Percentiles rank a stretch among this genome's conserved stretches.
phyloP scores from a whole-genome alignment of 1,284 basidiomycete species.

The Exsudoporus floridanus region DNA sequence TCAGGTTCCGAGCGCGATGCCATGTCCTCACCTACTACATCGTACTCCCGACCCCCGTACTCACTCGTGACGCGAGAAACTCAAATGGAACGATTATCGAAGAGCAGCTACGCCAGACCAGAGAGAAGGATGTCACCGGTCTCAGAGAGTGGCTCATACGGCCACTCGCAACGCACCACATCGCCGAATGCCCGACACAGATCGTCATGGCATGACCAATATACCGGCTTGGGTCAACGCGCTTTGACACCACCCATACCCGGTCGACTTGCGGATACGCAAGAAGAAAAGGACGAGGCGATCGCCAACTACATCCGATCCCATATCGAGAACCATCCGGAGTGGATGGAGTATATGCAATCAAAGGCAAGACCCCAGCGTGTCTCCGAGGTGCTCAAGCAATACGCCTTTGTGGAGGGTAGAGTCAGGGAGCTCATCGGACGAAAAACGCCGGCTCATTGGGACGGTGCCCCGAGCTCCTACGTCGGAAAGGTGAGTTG shows the following conservation, averaged over 20 bases:
- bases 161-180: constrained; percentile 14
- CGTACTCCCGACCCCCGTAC: constrained; percentile 6
- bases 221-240: constrained; percentile 4
- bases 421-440: constrained; percentile 45
- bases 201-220: not conserved
- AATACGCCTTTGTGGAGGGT: constrained; percentile 48
- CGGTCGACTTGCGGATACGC: constrained; percentile 34
- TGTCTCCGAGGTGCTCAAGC: constrained; percentile 43
- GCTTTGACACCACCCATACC: constrained; percentile 26
- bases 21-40: constrained; percentile 6
- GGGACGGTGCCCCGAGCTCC: constrained; percentile 33
- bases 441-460: constrained; percentile 39
- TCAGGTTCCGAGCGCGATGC: constrained; percentile 21
- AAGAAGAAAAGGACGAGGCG: constrained; percentile 37
- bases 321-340: constrained; percentile 40
- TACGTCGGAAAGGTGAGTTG: constrained; percentile 39
- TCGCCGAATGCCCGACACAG: constrained; percentile 12
- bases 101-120: constrained; percentile 17
- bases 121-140: constrained; percentile 14
- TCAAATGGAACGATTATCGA: constrained; percentile 30
- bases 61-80: constrained; percentile 26
- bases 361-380: constrained; percentile 41
- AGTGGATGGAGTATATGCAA: constrained; percentile 44
- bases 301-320: constrained; percentile 42
- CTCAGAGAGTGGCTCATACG: constrained; percentile 21